These are phyloP conservation scores for Leersia perrieri DNA, from an alignment of 176 grass and related monocot species.

Conservation along the genomic window DNA sequence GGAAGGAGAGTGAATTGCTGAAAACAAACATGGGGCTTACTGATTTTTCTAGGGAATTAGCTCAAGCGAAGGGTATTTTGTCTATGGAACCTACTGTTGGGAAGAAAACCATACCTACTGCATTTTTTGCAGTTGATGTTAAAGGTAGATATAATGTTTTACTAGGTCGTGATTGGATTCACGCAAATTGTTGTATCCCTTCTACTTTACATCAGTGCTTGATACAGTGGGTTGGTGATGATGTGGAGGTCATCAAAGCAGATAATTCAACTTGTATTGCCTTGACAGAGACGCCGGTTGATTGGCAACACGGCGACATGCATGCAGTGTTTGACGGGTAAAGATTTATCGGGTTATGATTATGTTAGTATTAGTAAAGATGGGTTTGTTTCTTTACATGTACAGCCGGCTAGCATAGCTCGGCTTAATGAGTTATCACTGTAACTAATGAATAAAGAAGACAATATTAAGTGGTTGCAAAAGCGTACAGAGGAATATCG, in stretches of 20 bases:
- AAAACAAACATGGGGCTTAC: neutral
- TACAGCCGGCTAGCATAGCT: neutral
- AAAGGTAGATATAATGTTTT: neutral
- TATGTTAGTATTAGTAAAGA: too few relatives aligned
- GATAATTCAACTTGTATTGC: neutral
- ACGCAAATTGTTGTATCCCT: neutral
- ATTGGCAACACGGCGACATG: constrained; percentile 4
- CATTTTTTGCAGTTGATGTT: too few relatives aligned
- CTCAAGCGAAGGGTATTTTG: too few relatives aligned
- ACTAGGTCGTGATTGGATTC: neutral
- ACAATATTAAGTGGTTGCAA: constrained; percentile 6
- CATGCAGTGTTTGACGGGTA: neutral
- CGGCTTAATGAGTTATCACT: neutral
- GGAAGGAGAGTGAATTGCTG: neutral
- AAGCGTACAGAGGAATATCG: neutral
- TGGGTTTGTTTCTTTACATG: too few relatives aligned
- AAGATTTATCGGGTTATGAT: neutral
- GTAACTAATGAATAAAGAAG: neutral
- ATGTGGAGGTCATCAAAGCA: constrained; percentile 3
- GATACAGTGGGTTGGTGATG: neutral
- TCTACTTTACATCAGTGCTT: neutral
- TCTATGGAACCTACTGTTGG: too few relatives aligned
- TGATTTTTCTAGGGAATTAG: too few relatives aligned
- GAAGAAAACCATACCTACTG: too few relatives aligned
- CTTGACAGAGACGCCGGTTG: neutral